These are phyloP conservation scores for Penicillium cinerascens DNA, from an alignment of 495 filamentous ascomycete species.

Conservation along the genomic window DNA sequence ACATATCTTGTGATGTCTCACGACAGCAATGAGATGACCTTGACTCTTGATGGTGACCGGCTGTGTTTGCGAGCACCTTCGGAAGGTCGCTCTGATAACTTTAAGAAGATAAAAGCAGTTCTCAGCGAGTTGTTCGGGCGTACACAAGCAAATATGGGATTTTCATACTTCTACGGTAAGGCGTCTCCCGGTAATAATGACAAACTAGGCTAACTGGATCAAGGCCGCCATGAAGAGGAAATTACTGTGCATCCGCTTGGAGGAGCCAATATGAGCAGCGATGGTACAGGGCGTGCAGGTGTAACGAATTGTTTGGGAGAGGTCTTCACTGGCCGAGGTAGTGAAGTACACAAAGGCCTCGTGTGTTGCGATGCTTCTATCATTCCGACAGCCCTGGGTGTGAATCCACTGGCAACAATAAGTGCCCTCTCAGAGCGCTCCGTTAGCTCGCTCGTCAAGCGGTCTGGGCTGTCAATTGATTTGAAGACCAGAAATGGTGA, in stretches of 20 bases:
- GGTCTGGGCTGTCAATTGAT: constrained; percentile 44
- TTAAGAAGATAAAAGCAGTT: not conserved
- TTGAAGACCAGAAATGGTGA: constrained; percentile 44
- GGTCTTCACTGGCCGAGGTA: constrained; percentile 52
- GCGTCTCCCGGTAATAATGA: not conserved
- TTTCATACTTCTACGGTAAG: not conserved
- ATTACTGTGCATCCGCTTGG: constrained; percentile 39
- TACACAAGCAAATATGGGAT: not conserved
- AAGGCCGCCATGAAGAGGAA: not conserved
- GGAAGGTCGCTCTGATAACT: constrained; percentile 5
- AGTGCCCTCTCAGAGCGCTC: constrained; percentile 63
- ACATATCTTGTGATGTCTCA: constrained; percentile 71
- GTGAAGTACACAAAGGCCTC: constrained; percentile 52
- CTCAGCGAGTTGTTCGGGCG: not conserved
- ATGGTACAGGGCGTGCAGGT: constrained; percentile 55
- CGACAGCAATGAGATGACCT: constrained; percentile 60
- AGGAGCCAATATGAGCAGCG: constrained; percentile 59
- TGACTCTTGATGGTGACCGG: constrained; percentile 53
- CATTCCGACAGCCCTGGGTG: constrained; percentile 59
- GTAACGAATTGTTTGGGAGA: constrained; percentile 61
- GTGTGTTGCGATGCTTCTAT: constrained; percentile 61
- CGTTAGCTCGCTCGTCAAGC: constrained; percentile 45
- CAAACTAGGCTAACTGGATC: not conserved
- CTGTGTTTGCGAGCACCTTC: not conserved
- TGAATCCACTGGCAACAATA: constrained; percentile 69